phyloP scores from a whole-genome alignment of 495 filamentous ascomycete species.

The Hypoxylon intermedium region DNA sequence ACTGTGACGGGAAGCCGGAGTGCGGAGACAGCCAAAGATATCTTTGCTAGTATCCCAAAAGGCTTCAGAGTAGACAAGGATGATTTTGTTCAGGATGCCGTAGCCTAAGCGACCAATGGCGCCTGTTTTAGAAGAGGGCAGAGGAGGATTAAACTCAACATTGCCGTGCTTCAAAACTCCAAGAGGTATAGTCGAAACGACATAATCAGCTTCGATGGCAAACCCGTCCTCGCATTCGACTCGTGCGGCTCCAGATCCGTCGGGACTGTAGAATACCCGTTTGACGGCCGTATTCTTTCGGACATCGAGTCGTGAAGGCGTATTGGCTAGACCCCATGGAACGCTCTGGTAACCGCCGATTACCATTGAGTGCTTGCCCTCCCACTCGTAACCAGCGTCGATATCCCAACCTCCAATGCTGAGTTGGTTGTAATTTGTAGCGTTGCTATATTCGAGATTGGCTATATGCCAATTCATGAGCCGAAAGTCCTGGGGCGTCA shows the following conservation, averaged over 20 bases:
- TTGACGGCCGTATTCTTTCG: slow-evolving; percentile 64
- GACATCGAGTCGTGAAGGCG: slow-evolving; percentile 81
- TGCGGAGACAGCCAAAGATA: slow-evolving; percentile 90
- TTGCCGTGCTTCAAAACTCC: slow-evolving; percentile 82
- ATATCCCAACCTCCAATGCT: slow-evolving; percentile 95
- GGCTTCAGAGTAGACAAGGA: slow-evolving; percentile 84
- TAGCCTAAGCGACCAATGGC: slow-evolving; percentile 90
- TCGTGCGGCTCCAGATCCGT: slow-evolving; percentile 49
- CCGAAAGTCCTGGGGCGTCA: slow-evolving; percentile 85
- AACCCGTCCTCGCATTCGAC: slow-evolving; percentile 84
- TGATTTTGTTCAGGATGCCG: slow-evolving; percentile 92
- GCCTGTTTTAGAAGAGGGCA: slow-evolving; percentile 84
- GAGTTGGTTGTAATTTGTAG: slow-evolving; percentile 80
- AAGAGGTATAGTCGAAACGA: slow-evolving; percentile 87
- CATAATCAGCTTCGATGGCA: slow-evolving; percentile 77
- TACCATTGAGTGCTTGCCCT: slow-evolving; percentile 90
- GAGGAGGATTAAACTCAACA: slow-evolving; percentile 79
- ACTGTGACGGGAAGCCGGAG: slow-evolving; percentile 62
- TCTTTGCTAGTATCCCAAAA: slow-evolving; percentile 95
- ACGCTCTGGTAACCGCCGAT: slow-evolving; percentile 92
- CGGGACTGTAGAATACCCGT: slow-evolving; percentile 40
- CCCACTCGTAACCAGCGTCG: slow-evolving; percentile 96
- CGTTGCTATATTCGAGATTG: slow-evolving; percentile 97
- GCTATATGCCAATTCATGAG: slow-evolving; percentile 98
- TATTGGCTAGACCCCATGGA: slow-evolving; percentile 77